Conservation (phyloP, 805 yeast species). For the Clavispora carvajalis region DNA sequence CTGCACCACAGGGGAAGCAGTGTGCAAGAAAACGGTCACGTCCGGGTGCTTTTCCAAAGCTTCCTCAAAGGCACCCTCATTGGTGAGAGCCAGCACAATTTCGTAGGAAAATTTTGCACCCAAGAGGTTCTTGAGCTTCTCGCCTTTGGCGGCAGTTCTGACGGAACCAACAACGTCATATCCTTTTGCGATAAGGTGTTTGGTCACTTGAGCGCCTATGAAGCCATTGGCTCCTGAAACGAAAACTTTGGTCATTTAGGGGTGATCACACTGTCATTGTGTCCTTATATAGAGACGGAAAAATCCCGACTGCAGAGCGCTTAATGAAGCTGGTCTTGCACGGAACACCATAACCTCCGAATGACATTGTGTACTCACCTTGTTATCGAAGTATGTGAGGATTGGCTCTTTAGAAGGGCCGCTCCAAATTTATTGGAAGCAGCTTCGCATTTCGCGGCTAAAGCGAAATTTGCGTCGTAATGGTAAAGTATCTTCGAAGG, state of each 20-base stretch:
- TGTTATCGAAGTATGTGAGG: too few species aligned
- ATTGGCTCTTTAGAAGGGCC: too few species aligned
- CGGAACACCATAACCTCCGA: too few species aligned
- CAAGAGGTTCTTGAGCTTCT: neutral
- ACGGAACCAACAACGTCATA: slow-evolving; percentile 3
- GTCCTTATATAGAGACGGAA: too few species aligned
- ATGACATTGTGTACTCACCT: too few species aligned
- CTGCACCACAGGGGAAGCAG: slow-evolving; percentile 58
- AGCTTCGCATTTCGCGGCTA: too few species aligned
- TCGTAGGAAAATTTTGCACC: slow-evolving; percentile 1
- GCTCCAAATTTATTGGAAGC: too few species aligned
- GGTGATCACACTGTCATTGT: too few species aligned
- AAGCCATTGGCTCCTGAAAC: slow-evolving; percentile 3
- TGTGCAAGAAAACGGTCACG: slow-evolving; percentile 50
- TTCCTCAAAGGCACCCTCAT: slow-evolving; percentile 26
- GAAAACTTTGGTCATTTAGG: slow-evolving; percentile 1
- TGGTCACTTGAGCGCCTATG: neutral
- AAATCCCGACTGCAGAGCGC: too few species aligned
- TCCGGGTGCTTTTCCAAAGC: slow-evolving; percentile 45
- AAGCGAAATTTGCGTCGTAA: too few species aligned
- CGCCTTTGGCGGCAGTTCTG: neutral
- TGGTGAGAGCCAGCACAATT: neutral
- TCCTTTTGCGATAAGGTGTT: neutral
- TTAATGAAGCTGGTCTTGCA: too few species aligned
- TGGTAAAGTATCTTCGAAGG: too few species aligned